phyloP scores from a whole-genome alignment of 495 filamentous ascomycete species.

The Trichocladium antarcticum region DNA sequence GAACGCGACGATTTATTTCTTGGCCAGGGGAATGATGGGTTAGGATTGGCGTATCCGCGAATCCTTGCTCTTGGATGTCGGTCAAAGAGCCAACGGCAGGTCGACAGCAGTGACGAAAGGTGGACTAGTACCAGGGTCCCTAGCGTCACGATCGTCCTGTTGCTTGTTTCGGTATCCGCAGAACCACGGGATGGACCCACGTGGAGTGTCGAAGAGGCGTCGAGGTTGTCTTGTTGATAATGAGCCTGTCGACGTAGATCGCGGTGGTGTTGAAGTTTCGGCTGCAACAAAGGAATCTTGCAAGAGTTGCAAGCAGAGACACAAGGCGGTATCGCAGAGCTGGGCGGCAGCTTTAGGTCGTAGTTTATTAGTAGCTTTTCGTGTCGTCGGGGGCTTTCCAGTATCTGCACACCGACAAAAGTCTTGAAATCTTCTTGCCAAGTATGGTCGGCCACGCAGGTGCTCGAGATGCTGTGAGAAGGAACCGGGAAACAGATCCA shows the following conservation, averaged over 20 bases:
- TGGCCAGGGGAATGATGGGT: background rate
- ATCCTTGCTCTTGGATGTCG: background rate
- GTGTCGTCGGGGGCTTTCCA: background rate
- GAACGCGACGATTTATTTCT: constrained; percentile 17
- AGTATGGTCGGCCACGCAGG: background rate
- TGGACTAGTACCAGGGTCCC: constrained; percentile 1
- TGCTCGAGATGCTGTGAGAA: background rate
- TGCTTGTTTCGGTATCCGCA: background rate
- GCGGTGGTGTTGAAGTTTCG: background rate
- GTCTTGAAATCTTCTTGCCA: background rate
- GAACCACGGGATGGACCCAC: no score
- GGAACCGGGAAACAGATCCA: background rate
- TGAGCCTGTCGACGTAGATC: background rate
- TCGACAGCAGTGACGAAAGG: background rate
- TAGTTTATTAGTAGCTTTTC: background rate
- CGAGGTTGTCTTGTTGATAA: constrained; percentile 4
- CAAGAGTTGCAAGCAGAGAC: no score
- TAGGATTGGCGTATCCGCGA: background rate
- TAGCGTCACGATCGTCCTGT: background rate
- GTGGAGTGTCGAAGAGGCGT: no score
- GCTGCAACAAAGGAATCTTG: background rate
- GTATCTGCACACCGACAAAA: background rate
- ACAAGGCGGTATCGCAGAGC: no score
- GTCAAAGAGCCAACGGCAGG: background rate
- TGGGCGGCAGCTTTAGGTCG: background rate